These are phyloP conservation scores for Fusarium robinianum DNA, from an alignment of 2,329 filamentous ascomycete species.

Conservation along the genomic window DNA sequence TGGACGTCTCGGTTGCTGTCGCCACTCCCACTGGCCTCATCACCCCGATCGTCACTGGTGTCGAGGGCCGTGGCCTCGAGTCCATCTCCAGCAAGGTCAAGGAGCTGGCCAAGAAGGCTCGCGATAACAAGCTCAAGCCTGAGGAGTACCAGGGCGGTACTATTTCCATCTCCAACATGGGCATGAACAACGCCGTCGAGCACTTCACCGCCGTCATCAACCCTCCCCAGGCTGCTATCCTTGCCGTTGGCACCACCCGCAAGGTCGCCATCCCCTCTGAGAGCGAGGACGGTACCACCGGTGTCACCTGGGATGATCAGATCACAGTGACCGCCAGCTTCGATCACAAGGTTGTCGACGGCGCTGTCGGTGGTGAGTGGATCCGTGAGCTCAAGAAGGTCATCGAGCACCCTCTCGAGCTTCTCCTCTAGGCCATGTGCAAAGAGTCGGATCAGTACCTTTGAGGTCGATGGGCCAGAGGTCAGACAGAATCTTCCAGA, in stretches of 20 bases:
- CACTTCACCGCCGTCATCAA: slow-evolving; percentile 99
- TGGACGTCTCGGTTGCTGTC: slow-evolving; percentile 95
- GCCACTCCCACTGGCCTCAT: slow-evolving; percentile 92
- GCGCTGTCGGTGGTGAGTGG: slow-evolving; percentile 95
- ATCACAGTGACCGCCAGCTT: slow-evolving; percentile 94
- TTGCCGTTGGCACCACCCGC: slow-evolving; percentile 92
- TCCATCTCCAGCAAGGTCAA: slow-evolving; percentile 89
- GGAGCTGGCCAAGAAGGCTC: slow-evolving; percentile 93
- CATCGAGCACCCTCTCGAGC: slow-evolving; percentile 93
- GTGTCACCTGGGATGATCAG: slow-evolving; percentile 93
- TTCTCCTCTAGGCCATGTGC: slow-evolving; percentile 72
- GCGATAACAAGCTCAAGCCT: slow-evolving; percentile 97
- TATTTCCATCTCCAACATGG: slow-evolving; percentile 99
- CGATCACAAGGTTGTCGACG: slow-evolving; percentile 98
- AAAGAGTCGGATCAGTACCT: slow-evolving; percentile 1
- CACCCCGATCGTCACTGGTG: slow-evolving; percentile 93
- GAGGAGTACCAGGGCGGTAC: slow-evolving; percentile 99
- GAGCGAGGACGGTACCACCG: slow-evolving; percentile 76
- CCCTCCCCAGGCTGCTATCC: slow-evolving; percentile 93
- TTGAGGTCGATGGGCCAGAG: slow-evolving; percentile 3
- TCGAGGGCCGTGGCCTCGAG: slow-evolving; percentile 83
- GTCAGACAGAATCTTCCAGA: slow-evolving; percentile 8
- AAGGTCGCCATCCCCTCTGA: slow-evolving; percentile 92
- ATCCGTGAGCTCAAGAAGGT: slow-evolving; percentile 97
- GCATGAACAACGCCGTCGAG: slow-evolving; percentile 97